phyloP scores from a whole-genome alignment of 2,329 filamentous ascomycete species.

The Clonostachys solani region DNA sequence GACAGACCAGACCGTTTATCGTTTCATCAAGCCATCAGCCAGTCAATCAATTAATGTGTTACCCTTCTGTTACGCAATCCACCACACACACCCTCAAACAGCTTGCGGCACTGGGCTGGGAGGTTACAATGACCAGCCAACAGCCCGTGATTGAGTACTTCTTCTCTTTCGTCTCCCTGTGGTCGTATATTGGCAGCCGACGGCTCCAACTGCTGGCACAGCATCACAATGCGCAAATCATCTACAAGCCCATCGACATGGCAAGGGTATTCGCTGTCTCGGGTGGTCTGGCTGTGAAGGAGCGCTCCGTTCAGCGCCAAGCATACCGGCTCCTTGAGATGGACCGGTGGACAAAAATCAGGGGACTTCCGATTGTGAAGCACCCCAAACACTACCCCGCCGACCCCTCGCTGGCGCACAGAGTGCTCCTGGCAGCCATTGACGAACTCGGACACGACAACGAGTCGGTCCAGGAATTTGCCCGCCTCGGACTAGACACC shows the following conservation, averaged over 20 bases:
- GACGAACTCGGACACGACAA: slow-evolving; percentile 3
- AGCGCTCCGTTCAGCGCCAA: slow-evolving; percentile 19
- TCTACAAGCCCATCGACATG: slow-evolving; percentile 21
- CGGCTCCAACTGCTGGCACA: slow-evolving; percentile 12
- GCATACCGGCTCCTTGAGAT: slow-evolving; percentile 17
- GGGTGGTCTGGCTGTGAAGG: slow-evolving; percentile 21
- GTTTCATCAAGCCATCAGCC: too few relatives aligned
- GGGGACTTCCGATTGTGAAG: slow-evolving; percentile 15
- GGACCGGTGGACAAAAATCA: slow-evolving; percentile 17
- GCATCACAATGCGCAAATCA: slow-evolving; percentile 13
- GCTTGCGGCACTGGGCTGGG: too few relatives aligned
- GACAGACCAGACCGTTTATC: too few relatives aligned
- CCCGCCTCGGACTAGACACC: slow-evolving; percentile 2
- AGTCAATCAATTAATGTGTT: too few relatives aligned
- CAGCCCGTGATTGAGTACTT: slow-evolving; percentile 14
- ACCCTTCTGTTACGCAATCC: too few relatives aligned
- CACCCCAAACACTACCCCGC: slow-evolving; percentile 13
- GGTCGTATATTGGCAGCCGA: slow-evolving; percentile 19
- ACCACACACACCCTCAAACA: too few relatives aligned
- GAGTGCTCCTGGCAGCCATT: slow-evolving; percentile 4
- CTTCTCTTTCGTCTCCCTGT: slow-evolving; percentile 22
- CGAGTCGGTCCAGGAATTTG: slow-evolving; percentile 5
- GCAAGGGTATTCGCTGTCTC: slow-evolving; percentile 21
- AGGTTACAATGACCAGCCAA: too few relatives aligned
- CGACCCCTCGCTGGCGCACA: slow-evolving; percentile 20